phyloP scores from a whole-genome alignment of 2,329 filamentous ascomycete species.

The Colletotrichum sp. region DNA sequence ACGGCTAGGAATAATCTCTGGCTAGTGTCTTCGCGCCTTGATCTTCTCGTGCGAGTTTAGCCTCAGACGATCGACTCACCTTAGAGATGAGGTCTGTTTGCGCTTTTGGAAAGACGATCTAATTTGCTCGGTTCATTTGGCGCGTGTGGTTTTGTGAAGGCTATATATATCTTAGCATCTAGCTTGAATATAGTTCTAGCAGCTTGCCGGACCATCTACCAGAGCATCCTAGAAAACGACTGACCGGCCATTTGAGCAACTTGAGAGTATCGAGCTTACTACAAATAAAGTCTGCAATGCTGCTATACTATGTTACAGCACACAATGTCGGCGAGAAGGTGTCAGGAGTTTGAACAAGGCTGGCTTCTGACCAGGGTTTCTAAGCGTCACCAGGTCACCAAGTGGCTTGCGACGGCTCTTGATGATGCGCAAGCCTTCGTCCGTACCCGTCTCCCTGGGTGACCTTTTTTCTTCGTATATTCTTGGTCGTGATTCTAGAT shows the following conservation, averaged over 20 bases:
- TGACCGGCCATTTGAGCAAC: fast-evolving
- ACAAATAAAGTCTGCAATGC: too few species aligned
- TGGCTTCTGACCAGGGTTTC: fast-evolving
- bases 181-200: fast-evolving
- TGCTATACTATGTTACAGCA: background rate
- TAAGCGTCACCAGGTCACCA: background rate
- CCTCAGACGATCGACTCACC: fast-evolving
- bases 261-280: too few species aligned
- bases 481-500: background rate
- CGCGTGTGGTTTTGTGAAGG: background rate
- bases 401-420: background rate
- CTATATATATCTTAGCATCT: background rate
- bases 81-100: background rate
- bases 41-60: background rate
- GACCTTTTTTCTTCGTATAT: background rate
- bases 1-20: background rate
- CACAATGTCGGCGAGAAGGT: background rate
- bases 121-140: too few species aligned
- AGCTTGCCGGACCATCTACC: too few species aligned
- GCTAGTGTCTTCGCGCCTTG: background rate
- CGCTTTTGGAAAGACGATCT: too few species aligned
- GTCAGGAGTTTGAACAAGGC: background rate
- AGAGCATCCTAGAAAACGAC: background rate
- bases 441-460: fast-evolving
- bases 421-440: background rate